Evolutionary conservation across 2,329 filamentous ascomycete genomes (phyloP), one percentile per base, ranked within the genome.

Genomic region (Pseudocercospora macadamiae): DNA sequence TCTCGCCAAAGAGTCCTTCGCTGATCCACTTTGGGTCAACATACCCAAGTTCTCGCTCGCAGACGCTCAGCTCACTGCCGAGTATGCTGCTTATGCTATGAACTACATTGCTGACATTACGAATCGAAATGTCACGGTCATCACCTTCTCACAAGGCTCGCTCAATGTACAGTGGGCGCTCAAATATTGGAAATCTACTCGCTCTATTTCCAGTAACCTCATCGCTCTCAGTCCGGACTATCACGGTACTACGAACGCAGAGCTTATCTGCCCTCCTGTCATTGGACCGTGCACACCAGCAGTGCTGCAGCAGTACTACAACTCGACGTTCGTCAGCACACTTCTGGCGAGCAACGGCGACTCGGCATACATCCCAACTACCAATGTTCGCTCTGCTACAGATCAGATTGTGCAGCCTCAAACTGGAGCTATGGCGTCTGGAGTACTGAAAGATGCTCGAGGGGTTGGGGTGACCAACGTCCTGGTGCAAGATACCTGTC

Each of bases 41-140:
- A 75, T 86, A 12, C 82, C 83, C 0, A 71, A 71, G 1, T 73
- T 74, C 36, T 74, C 80, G 34, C 72, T 83, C 8, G 70, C 63
- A 19, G 82, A 86, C 57, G 76, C 75, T 0, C 83, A 85, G 63
- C 61, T 72, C 25, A 85, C 81, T 63, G 71, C 80, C 3, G 83
- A 86, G 67, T 84, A 82, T 63, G 77, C 83, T 36, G 81, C 82
- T 2, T 85, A 86, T 68, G 82, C 83, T 4, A 80, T 85, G 60
- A 82, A 85, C 71, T 86, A 85, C 70, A 76, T 85, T 57, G 70
- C 74, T 25, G 73, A 69, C 30, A 70, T 82, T 60, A 75, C 73
- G 42, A 61, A 65, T 44, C 62, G 67, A 14, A 74, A 78, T 18
- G 71, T 82, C 5, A 72, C 74, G 16, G 72, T 83, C 18, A 69